Conservation (phyloP, 202 grass and related monocot genomes). For the Panicum hallii region DNA sequence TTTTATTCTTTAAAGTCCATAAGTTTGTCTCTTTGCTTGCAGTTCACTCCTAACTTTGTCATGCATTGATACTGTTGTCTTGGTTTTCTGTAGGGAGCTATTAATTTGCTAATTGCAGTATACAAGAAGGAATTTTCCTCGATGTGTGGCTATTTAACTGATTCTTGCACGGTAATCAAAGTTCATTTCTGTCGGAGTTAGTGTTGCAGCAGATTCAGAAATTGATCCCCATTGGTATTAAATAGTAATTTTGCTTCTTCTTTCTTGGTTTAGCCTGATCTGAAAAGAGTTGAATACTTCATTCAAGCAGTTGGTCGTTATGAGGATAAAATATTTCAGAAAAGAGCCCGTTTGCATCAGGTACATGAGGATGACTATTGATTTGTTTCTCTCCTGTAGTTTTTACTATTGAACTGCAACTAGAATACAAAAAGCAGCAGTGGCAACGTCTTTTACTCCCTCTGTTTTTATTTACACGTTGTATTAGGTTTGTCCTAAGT, state of each 20-base stretch:
- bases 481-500: no score
- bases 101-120: slow-evolving; percentile 97
- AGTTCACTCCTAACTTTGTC: slow-evolving; percentile 37
- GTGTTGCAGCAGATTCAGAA: slow-evolving; percentile 16
- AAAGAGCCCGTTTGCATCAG: slow-evolving; percentile 91
- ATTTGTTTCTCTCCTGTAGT: slow-evolving; percentile 4
- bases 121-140: slow-evolving; percentile 92
- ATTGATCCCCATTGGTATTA: slow-evolving; percentile 14
- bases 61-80: slow-evolving; percentile 24
- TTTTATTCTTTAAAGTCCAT: slow-evolving; percentile 32
- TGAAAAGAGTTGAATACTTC: slow-evolving; percentile 91
- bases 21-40: slow-evolving; percentile 4
- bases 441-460: not conserved
- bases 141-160: slow-evolving; percentile 94
- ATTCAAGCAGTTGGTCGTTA: slow-evolving; percentile 95
- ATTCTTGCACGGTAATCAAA: slow-evolving; percentile 81
- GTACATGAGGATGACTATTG: slow-evolving; percentile 45
- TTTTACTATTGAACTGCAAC: slow-evolving; percentile 1
- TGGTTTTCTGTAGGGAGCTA: slow-evolving; percentile 76
- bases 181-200: slow-evolving; percentile 30
- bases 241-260: slow-evolving; percentile 43
- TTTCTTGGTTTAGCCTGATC: slow-evolving; percentile 70
- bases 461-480: no score
- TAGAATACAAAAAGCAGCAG: not conserved
- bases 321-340: slow-evolving; percentile 98